Percentiles rank a stretch among this genome's conserved stretches.
These are phyloP conservation scores for Alternaria viburni DNA, from an alignment of 2,329 filamentous ascomycete genomes.

Conservation along the genomic window DNA sequence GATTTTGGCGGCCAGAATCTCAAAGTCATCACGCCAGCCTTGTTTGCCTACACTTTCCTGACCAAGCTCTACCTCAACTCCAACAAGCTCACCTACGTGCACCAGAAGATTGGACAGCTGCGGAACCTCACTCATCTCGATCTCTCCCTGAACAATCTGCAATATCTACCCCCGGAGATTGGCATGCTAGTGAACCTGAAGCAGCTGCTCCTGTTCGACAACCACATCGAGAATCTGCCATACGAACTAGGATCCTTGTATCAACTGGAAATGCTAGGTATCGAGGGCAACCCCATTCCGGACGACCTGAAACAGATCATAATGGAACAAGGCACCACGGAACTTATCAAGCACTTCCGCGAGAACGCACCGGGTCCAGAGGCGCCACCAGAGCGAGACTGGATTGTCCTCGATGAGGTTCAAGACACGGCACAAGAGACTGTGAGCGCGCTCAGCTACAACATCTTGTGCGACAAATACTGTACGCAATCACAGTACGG, in stretches of 20 bases:
- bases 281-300: conserved; percentile 88
- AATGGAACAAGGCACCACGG: conserved; percentile 85
- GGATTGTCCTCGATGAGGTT: conserved; percentile 73
- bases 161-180: conserved; percentile 83
- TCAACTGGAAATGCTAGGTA: conserved; percentile 84
- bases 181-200: conserved; percentile 96
- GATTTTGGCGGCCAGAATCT: conserved; percentile 97
- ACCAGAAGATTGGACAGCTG: conserved; percentile 79
- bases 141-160: conserved; percentile 85
- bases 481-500: conserved; percentile 86
- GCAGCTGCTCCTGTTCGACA: conserved; percentile 86
- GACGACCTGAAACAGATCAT: conserved; percentile 79
- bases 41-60: conserved; percentile 88
- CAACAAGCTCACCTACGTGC: conserved; percentile 85
- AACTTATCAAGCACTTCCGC: conserved; percentile 80
- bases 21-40: conserved; percentile 75
- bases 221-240: conserved; percentile 81
- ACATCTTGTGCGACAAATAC: conserved; percentile 93
- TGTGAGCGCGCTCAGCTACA: conserved; percentile 90
- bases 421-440: conserved; percentile 62
- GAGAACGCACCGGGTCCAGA: conserved; percentile 82
- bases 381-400: conserved; percentile 76
- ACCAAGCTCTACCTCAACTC: conserved; percentile 92
- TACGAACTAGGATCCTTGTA: conserved; percentile 88
- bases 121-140: conserved; percentile 84